Percentiles rank a stretch among this genome's conserved stretches.
phyloP scores from a whole-genome alignment of 441 rosid genomes.

The Pelargonium citronellum region DNA sequence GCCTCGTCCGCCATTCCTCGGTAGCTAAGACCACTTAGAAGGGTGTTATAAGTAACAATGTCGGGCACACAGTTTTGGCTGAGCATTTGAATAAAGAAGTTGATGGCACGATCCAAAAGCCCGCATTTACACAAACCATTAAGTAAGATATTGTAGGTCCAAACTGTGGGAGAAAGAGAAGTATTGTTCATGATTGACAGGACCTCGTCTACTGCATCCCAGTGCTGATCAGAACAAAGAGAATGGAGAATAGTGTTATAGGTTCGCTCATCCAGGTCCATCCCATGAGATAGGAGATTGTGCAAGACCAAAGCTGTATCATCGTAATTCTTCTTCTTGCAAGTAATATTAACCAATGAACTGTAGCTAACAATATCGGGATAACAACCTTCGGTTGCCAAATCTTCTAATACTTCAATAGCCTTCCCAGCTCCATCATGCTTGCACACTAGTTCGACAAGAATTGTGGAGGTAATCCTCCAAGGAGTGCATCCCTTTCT shows the following conservation, averaged over 20 bases:
- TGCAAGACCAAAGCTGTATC: conserved; percentile 50
- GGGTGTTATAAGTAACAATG: conserved; percentile 69
- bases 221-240: conserved; percentile 46
- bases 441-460: conserved; percentile 66
- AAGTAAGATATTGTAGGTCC: conserved; percentile 72
- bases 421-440: conserved; percentile 59
- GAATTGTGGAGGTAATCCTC: conserved; percentile 55
- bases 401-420: conserved; percentile 68
- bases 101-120: conserved; percentile 57
- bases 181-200: conserved; percentile 51
- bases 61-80: conserved; percentile 46
- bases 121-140: conserved; percentile 72
- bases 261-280: conserved; percentile 55
- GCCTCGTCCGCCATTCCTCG: conserved; percentile 63
- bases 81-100: conserved; percentile 56
- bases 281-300: conserved; percentile 51
- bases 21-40: conserved; percentile 57
- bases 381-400: conserved; percentile 66
- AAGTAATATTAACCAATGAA: conserved; percentile 51
- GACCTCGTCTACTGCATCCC: conserved; percentile 72
- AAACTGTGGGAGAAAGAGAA: conserved; percentile 42
- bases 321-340: conserved; percentile 51
- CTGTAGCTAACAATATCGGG: conserved; percentile 73
- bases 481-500: conserved; percentile 67
- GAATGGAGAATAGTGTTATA: conserved; percentile 76